Base-by-base conservation (phyloP, 805 yeast genomes). In the Ogataea dorogensis region DNA sequence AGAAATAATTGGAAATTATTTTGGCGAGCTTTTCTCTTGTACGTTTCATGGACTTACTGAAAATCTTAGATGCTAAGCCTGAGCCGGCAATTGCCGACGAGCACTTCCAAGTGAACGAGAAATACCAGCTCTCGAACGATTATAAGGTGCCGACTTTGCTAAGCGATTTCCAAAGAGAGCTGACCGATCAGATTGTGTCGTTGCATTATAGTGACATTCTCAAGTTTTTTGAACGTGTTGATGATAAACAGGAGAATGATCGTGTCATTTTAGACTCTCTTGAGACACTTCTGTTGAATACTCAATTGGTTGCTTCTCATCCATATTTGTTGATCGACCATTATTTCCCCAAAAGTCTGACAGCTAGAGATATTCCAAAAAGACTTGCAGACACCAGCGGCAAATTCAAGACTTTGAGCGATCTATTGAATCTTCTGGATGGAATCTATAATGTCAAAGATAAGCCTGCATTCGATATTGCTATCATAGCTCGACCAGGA, bases 171-270 rank as follows among this genome's bases (percentile, higher is more conserved):
- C 98, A 91, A 56, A 82, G 80, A 51, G 93, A 88, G 51, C 68
- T 91, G 34, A 86, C 89, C 8, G 95, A 91, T 59, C 96, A 88
- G 56, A 88, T 93, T 19, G 85, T 91, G 9, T 85, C 95, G 2
- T 67, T 88, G 25, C 98, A 91, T 61, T 91, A 89, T 56, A 78
- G 91, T 21, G 98, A 89, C 55, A 87, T 91, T 40, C 67, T 91
- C 49, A 81, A 87, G 60, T 89, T 82, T 57, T 88, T 86, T 53
- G 95, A 87, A 56, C 66, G 76, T 32, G 64, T 70, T 39, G 72
- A 69, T 44, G 61, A 63, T 25, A 58, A 61, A 5, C 71, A 67
- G 11, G 52, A 46, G 24, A 46, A 58, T 30, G 78, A 75, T 32
- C 71, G 71, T 30, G 75, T 85, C 18, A 74, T 84, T 23, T 67